Percentiles rank a stretch among this genome's conserved stretches.
Evolutionary conservation across 768 basidiomycete genomes (phyloP).

Genomic region (Hortiboletus campestris): DNA sequence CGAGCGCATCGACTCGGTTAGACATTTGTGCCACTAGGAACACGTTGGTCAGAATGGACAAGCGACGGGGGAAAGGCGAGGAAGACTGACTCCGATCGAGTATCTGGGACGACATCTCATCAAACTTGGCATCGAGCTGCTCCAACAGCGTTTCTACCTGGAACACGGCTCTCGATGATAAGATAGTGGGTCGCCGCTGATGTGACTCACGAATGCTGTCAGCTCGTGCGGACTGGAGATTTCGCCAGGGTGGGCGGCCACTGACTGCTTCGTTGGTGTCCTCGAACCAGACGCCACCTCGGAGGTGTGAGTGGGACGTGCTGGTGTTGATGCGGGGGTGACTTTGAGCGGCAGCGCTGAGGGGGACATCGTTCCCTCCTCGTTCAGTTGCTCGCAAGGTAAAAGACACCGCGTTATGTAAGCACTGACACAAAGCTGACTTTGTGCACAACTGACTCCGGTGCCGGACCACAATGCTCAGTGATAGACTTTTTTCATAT

Average conservation of each 20-base stretch:
- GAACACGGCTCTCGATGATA: conserved; percentile 1
- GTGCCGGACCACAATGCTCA: not conserved
- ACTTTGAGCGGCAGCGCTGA: conserved; percentile 70
- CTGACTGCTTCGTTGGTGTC: conserved; percentile 50
- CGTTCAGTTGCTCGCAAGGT: not conserved
- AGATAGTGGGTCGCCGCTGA: conserved; percentile 5
- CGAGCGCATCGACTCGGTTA: conserved; percentile 82
- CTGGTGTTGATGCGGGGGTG: conserved; percentile 52
- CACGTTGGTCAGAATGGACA: conserved; percentile 7
- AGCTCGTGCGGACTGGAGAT: conserved; percentile 93
- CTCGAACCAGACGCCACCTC: conserved; percentile 22
- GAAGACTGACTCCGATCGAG: conserved; percentile 70
- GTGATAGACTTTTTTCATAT: conserved; percentile 1
- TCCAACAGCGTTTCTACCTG: conserved; percentile 88
- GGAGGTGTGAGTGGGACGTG: conserved; percentile 32
- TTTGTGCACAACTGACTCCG: conserved; percentile 5
- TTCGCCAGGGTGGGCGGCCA: conserved; percentile 46
- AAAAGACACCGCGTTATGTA: conserved; percentile 10
- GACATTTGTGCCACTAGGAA: conserved; percentile 89
- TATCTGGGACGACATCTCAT: conserved; percentile 90
- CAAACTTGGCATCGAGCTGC: conserved; percentile 87
- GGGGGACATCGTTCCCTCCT: conserved; percentile 36
- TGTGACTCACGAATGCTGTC: conserved; percentile 80
- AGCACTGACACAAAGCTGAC: conserved; percentile 7
- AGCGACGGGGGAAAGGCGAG: conserved; percentile 1